Evolutionary conservation across 306 rosid species (phyloP), one percentile per base, ranked within the genome.

Genomic region (Crotalaria pallida): DNA sequence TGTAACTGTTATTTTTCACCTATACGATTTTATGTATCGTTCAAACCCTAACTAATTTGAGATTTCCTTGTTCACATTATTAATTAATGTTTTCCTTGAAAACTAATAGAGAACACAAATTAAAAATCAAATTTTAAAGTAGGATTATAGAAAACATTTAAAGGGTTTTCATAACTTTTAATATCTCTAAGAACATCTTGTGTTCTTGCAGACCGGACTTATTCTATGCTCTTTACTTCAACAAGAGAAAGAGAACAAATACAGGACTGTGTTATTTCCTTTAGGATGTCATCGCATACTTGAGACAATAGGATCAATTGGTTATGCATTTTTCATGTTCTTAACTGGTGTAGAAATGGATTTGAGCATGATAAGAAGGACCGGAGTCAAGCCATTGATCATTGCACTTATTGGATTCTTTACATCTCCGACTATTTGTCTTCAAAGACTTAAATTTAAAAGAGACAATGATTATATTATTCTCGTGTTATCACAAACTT

Each of bases 301-400:
- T 1, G 83, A 62, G 5, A 11, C 59, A 59, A 0, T 85, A n/a
- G 7, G 83, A 3, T 22, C 23, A 3, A 2, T 67, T 4, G 87
- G 81, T 5, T 85, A 49, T 52, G 19, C 15, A 0, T 40, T 77
- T 3, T 81, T 73, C 38, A 1, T n/a, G n/a, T n/a, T 65, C 31
- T 85, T 71, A 6, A 27, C 45, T 3, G 72, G 58, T 1, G 88
- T 75, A 7, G 79, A 83, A 45, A 83, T 85, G 88, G 86, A 88
- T 43, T n/a, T 76, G 6, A 76, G 72, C 24, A 47, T 77, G 80
- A 45, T 77, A 10, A 1, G 13, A 0, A 81, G 41, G 26, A 58
- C 79, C 4, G 88, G 87, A 21, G 52, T 41, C 33, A 88, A 66
- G 34, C 27, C 77, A 0, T 7, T 74, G 23, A 1, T 38, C 24